Percentiles rank a stretch among this genome's conserved stretches.
phyloP scores from a whole-genome alignment of 768 basidiomycete genomes.

The Suillus spraguei region DNA sequence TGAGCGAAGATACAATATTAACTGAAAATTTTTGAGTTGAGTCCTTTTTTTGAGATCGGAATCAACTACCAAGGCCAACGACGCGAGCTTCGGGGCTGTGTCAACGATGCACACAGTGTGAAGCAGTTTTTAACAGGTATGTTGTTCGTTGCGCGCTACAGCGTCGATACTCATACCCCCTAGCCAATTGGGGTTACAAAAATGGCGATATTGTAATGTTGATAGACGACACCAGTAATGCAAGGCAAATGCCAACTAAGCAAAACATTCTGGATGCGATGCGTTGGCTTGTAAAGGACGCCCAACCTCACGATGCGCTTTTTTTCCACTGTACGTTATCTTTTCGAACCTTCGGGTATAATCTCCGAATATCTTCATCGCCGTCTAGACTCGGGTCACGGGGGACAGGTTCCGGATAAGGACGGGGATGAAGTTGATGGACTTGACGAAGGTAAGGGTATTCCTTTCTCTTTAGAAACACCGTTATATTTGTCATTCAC shows the following conservation, averaged over 20 bases:
- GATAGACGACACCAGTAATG: constrained; percentile 46
- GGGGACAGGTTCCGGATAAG: constrained; percentile 83
- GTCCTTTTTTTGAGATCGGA: constrained; percentile 56
- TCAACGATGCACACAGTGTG: constrained; percentile 80
- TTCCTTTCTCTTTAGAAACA: background rate
- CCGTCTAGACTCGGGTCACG: constrained; percentile 85
- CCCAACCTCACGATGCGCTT: constrained; percentile 68
- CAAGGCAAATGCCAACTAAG: constrained; percentile 50
- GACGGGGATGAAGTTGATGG: constrained; percentile 84
- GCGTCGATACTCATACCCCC: background rate
- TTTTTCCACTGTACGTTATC: constrained; percentile 68
- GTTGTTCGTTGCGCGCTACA: constrained; percentile 15
- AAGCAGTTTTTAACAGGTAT: constrained; percentile 65
- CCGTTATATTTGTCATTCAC: background rate
- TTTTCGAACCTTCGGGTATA: background rate
- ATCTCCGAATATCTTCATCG: background rate
- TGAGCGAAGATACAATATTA: constrained; percentile 22
- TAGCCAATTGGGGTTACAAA: constrained; percentile 49
- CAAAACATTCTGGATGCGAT: constrained; percentile 60
- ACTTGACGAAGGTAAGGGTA: constrained; percentile 66
- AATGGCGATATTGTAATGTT: constrained; percentile 60
- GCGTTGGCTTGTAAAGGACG: constrained; percentile 70
- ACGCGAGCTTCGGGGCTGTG: constrained; percentile 70
- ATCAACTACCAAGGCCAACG: constrained; percentile 74
- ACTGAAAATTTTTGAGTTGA: background rate